Evolutionary conservation across 345 rosid species (phyloP), one percentile per base, ranked within the genome.

Genomic region (Pseudoturritis turrita): DNA sequence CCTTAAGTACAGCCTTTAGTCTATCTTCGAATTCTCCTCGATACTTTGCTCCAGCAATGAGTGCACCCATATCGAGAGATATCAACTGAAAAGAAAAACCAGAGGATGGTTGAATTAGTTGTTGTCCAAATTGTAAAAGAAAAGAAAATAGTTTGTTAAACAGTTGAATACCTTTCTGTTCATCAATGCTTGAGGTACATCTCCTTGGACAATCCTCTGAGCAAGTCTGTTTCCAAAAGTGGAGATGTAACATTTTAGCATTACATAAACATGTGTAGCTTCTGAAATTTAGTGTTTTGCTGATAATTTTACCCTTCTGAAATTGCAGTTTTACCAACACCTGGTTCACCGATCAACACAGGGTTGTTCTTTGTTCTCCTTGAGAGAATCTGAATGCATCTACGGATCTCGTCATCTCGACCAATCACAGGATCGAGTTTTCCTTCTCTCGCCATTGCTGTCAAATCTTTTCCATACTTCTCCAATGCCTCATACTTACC

Each of bases 21-120:
- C 99, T 92, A 79, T 96, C 98, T 81, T 96, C 99, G 62, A 96
- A 96, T 78, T 96, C 99, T 59, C 99, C 99, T 15, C 99, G 84
- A 58, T 85, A 92, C 82, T 96, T 96, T 22, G 99, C 99, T 65
- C 99, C 99, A 55, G 99, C 99, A 53, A 96, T 92, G 35, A 96
- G 88, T 41, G 99, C 89, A 40, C 99, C 99, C 99, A 96, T 89
- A 72, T 96, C 99, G 40, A 96, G 97, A 33, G 99, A 96, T 82
- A 96, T 90, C 56, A 96, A 79, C 99, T 95, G 84, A 40, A 78
- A 57, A 39, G 2, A 55, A 29, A n/a, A 73, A 55, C 2, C 58
- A 46, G 3, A 43, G 37, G 25, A 72, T 1, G 21, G 37, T 19
- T 43, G 31, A 43, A 15, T 33, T 50, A 15, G 25, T n/a, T 22